A percentile compares a stretch with the other conserved stretches of the same genome.
phyloP scores from a whole-genome alignment of 2,329 filamentous ascomycete genomes.

The Fusarium siculi region DNA sequence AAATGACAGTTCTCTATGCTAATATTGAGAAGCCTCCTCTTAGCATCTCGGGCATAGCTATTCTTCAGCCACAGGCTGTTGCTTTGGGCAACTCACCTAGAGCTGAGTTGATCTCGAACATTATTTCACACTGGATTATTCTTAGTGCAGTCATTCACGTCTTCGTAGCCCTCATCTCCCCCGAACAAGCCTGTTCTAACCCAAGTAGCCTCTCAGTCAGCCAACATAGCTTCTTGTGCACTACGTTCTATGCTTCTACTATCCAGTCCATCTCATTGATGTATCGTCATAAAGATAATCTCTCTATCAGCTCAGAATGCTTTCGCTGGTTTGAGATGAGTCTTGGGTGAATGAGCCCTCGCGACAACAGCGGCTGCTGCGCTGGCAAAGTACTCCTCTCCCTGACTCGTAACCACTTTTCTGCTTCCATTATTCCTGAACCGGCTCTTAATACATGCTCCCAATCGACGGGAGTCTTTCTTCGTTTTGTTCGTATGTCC shows the following conservation, averaged over 20 bases:
- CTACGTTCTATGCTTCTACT: too few species aligned
- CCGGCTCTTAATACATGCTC: background rate
- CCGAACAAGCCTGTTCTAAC: background rate
- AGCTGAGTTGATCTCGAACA: background rate
- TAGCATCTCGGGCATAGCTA: background rate
- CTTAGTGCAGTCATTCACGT: background rate
- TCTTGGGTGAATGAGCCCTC: conserved; percentile 13
- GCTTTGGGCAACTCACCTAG: background rate
- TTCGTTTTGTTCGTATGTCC: rapidly evolving
- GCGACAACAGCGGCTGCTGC: conserved; percentile 39
- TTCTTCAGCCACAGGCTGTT: background rate
- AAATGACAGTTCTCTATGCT: background rate
- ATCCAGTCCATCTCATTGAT: background rate
- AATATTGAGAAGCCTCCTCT: background rate
- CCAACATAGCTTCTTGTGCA: too few species aligned
- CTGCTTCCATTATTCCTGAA: too few species aligned
- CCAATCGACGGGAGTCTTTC: background rate
- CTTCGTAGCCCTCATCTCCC: background rate
- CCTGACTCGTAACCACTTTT: background rate
- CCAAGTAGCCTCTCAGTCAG: too few species aligned
- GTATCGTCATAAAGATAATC: rapidly evolving
- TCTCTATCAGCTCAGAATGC: background rate
- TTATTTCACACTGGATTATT: background rate
- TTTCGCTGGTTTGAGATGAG: background rate
- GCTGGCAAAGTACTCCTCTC: conserved; percentile 35